Conservation (phyloP, 2,329 filamentous ascomycete genomes). For the Domatiomyces globalis region DNA sequence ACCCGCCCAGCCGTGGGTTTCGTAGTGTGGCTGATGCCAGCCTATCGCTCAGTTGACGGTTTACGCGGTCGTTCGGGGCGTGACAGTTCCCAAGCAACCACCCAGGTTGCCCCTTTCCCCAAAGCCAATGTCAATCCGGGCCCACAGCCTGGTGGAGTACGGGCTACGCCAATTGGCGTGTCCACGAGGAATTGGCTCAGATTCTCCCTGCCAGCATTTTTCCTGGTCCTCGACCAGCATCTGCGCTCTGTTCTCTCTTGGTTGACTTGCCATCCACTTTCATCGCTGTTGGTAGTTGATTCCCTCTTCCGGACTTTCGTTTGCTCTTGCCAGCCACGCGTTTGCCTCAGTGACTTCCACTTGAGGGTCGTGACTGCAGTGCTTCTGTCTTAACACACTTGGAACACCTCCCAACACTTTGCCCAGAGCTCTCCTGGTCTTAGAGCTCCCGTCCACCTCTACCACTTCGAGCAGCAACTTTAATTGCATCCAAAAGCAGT, state of each 20-base stretch:
- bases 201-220: slow-evolving; percentile 1
- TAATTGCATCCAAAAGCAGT: slow-evolving; percentile 14
- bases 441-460: slow-evolving; percentile 9
- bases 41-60: slow-evolving; percentile 3
- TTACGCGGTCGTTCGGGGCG: slow-evolving; percentile 19
- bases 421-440: slow-evolving; percentile 15
- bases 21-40: slow-evolving; percentile 4
- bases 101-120: slow-evolving; percentile 7
- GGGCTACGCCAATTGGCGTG: not conserved
- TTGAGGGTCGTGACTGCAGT: slow-evolving; percentile 16
- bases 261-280: slow-evolving; percentile 17
- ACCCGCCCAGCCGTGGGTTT: not conserved
- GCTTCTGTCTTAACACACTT: slow-evolving; percentile 10
- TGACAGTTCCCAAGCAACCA: slow-evolving; percentile 2
- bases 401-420: slow-evolving; percentile 13
- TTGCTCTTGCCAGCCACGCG: slow-evolving; percentile 20
- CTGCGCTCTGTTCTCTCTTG: slow-evolving; percentile 3
- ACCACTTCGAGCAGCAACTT: slow-evolving; percentile 9
- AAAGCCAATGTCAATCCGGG: slow-evolving; percentile 5
- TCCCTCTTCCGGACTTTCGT: slow-evolving; percentile 24
- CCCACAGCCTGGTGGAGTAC: slow-evolving; percentile 2
- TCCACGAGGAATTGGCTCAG: not conserved
- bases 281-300: slow-evolving; percentile 22
- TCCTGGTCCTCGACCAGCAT: not conserved
- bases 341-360: slow-evolving; percentile 10